phyloP scores from a whole-genome alignment of 1,284 basidiomycete species.

The Puccinia hordei region DNA sequence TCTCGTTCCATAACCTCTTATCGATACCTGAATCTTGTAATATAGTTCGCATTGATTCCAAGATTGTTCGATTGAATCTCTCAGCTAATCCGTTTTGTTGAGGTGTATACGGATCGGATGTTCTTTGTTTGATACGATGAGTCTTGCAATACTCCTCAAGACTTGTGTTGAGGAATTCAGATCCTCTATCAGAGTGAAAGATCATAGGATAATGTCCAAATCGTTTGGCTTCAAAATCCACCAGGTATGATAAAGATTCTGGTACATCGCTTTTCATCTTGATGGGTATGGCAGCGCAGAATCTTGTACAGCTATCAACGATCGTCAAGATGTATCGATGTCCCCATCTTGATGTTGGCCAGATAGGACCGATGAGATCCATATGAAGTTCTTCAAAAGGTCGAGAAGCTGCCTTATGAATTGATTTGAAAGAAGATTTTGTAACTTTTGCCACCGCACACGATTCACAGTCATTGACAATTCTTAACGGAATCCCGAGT shows the following conservation, averaged over 20 bases:
- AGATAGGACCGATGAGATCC: too few species aligned
- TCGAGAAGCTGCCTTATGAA: too few species aligned
- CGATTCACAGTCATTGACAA: too few species aligned
- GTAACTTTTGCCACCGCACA: too few species aligned
- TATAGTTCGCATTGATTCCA: background rate
- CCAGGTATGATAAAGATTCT: background rate
- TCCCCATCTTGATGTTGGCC: too few species aligned
- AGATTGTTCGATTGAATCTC: too few species aligned
- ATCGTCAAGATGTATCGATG: too few species aligned
- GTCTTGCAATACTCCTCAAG: background rate
- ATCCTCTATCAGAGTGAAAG: background rate
- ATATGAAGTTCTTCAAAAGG: too few species aligned
- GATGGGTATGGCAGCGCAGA: background rate
- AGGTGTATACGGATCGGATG: conserved; percentile 13
- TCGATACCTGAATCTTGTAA: background rate
- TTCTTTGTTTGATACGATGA: background rate
- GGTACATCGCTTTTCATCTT: background rate
- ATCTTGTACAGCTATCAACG: too few species aligned
- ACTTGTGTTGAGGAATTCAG: conserved; percentile 9
- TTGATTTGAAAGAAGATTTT: too few species aligned
- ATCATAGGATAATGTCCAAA: background rate
- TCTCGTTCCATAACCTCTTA: background rate
- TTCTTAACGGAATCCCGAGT: too few species aligned
- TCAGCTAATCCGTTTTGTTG: too few species aligned
- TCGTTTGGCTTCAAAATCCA: conserved; percentile 1